These are phyloP conservation scores for Rhizomucor miehei DNA, from an alignment of 371 early-diverging fungal genomes.

Conservation along the genomic window DNA sequence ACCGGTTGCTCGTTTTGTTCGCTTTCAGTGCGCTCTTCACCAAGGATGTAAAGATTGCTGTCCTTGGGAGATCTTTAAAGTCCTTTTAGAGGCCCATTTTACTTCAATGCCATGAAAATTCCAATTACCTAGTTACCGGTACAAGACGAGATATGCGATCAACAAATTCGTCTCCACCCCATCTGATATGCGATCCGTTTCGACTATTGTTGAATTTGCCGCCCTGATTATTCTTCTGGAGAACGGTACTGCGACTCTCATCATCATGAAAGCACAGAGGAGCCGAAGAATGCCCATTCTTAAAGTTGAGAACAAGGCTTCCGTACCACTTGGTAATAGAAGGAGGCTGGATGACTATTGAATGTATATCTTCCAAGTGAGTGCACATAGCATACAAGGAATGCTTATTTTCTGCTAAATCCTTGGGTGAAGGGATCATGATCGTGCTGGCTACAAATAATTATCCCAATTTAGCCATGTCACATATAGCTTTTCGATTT, in stretches of 20 bases:
- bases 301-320: slow-evolving; percentile 37
- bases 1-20: not conserved
- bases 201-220: slow-evolving; percentile 20
- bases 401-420: slow-evolving; percentile 14
- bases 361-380: slow-evolving; percentile 25
- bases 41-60: not conserved
- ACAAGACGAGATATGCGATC: slow-evolving; percentile 27
- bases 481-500: not conserved
- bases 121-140: slow-evolving; percentile 17
- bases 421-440: slow-evolving; percentile 15
- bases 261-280: slow-evolving; percentile 53
- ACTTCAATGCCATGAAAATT: slow-evolving; percentile 2
- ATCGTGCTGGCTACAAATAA: slow-evolving; percentile 10
- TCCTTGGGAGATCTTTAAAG: not conserved
- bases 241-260: slow-evolving; percentile 46
- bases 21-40: not conserved
- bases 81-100: not conserved
- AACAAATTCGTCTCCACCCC: slow-evolving; percentile 53
- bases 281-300: slow-evolving; percentile 33
- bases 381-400: slow-evolving; percentile 34
- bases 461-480: not conserved
- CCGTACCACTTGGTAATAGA: slow-evolving; percentile 49
- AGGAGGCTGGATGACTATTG: slow-evolving; percentile 35
- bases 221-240: slow-evolving; percentile 43
- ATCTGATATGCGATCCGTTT: slow-evolving; percentile 18